These are phyloP conservation scores for Pseudogymnoascus sp. DNA, from an alignment of 2,329 filamentous ascomycete species.

Conservation along the genomic window DNA sequence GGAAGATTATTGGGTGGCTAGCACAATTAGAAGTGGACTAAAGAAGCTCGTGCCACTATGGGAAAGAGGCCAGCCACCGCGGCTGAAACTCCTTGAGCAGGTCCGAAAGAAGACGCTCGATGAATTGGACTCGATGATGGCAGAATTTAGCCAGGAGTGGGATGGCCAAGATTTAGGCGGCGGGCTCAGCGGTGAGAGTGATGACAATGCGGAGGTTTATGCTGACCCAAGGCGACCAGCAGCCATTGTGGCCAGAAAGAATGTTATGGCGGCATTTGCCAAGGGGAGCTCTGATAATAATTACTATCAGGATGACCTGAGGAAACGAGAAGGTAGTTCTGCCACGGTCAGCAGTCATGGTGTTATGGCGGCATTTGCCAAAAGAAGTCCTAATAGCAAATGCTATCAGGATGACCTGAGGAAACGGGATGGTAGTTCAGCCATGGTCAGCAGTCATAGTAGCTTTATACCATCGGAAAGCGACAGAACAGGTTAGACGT, in stretches of 20 bases:
- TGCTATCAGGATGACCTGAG: too few relatives aligned
- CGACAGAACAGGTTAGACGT: too few relatives aligned
- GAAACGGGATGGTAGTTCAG: too few relatives aligned
- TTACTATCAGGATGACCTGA: background rate
- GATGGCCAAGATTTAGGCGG: background rate
- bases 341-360: too few relatives aligned
- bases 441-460: background rate
- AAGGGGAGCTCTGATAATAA: background rate
- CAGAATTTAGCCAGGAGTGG: background rate
- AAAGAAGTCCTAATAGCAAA: too few relatives aligned
- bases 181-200: background rate
- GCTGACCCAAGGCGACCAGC: background rate
- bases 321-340: background rate
- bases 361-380: background rate
- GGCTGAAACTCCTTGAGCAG: background rate
- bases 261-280: background rate
- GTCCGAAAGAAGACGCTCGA: background rate
- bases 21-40: background rate
- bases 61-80: background rate
- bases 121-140: background rate
- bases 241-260: background rate
- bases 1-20: background rate
- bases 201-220: background rate
- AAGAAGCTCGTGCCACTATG: background rate
- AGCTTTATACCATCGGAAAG: background rate